Evolutionary conservation across 331 rosid genomes (phyloP), one percentile per base, ranked within the genome.

Genomic region (Dryas integrifolia): DNA sequence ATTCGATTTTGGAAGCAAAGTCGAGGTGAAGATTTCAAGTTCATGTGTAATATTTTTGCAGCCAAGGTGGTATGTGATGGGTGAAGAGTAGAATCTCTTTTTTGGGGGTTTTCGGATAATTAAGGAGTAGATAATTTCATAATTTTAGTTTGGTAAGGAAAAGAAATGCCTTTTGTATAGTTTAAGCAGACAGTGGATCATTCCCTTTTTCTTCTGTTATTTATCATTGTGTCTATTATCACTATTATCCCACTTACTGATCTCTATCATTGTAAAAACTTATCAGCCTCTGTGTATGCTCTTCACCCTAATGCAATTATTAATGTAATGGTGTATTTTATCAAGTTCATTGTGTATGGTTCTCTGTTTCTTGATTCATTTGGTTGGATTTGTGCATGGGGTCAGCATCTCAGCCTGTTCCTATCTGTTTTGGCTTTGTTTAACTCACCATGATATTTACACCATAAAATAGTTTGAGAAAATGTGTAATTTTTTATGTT

Each of bases 71-170:
- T 58, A 30, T 49, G 55, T 1, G 13, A 78, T 48, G 86, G 84
- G 70, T 61, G 88, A 79, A 76, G 85, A 73, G 81, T 66, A 72
- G 79, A 56, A 72, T 84, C 80, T 84, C 55, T 76, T 50, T 82
- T 79, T 81, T 61, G 80, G 81, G 62, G 64, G 60, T 57, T 62
- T 74, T 65, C 56, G 43, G 68, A 26, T 38, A 50, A 53, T 18
- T 40, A 60, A 68, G 46, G 8, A 16, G 67, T 41, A 56, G 55
- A 26, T 14, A 2, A 51, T 63, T 56, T 12, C 5, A 68, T 21
- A 21, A 72, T 63, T 56, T 12, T 12, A 68, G 82, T 68, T 61
- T 47, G 72, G 53, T 53, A 66, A 67, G 78, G 6, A 4, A 43
- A 35, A 5, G 50, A 55, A 44, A 65, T 55, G 21, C 50, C 15